Conservation (phyloP, 495 filamentous ascomycete genomes). For the Neurospora sp. region DNA sequence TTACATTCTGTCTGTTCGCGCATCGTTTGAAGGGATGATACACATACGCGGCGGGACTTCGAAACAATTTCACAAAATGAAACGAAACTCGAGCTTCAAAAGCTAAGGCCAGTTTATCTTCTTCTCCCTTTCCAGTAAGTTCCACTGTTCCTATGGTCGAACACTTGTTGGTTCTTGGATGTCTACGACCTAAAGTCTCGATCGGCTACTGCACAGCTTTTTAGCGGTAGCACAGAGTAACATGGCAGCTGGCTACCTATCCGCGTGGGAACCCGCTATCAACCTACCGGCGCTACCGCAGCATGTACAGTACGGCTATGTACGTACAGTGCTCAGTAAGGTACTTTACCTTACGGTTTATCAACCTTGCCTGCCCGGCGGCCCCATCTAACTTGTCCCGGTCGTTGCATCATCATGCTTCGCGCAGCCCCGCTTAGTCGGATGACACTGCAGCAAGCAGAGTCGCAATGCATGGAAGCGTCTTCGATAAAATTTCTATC, state of each 20-base stretch:
- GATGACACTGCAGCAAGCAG: not conserved
- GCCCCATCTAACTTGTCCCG: not conserved
- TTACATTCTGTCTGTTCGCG: not conserved
- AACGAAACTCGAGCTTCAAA: not conserved
- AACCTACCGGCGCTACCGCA: not conserved
- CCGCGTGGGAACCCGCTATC: not conserved
- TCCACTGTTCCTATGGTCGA: not conserved
- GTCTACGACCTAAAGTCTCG: not conserved
- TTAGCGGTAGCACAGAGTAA: not conserved
- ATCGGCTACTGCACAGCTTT: not conserved
- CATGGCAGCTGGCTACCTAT: not conserved
- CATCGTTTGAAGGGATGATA: not conserved
- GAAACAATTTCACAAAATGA: not conserved
- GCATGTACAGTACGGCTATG: not conserved
- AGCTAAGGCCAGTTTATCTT: not conserved
- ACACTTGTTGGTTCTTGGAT: not conserved
- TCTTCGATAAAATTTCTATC: not conserved
- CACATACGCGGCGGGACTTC: not conserved
- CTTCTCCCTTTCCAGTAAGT: not conserved
- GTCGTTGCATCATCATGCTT: not conserved
- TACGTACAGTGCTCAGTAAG: not conserved
- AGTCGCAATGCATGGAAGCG: not conserved
- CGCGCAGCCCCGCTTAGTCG: not conserved
- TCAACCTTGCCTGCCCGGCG: not conserved
- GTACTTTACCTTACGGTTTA: not conserved